Evolutionary conservation across 345 rosid species (phyloP).

Genomic region (Leavenworthia alabamica): DNA sequence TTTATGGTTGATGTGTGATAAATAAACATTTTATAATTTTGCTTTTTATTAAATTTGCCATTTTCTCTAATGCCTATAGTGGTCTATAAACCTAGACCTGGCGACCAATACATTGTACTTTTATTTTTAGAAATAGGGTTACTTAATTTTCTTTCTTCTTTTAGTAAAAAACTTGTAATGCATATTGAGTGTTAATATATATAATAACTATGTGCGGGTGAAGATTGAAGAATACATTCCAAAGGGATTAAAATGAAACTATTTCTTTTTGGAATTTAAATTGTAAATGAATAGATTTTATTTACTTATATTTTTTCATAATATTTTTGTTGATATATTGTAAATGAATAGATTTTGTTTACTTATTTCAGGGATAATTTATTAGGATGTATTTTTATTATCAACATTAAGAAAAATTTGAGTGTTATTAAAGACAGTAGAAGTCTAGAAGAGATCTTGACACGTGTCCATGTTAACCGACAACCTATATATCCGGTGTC

Average conservation of each 20-base stretch:
- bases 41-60: not conserved
- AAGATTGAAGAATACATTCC: not conserved
- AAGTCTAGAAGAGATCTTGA: not conserved
- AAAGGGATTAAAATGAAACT: not conserved
- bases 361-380: too few species aligned
- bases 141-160: conserved; percentile 61
- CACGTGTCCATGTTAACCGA: conserved; percentile 48
- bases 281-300: too few species aligned
- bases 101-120: not conserved
- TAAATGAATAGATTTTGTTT: too few species aligned
- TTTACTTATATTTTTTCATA: too few species aligned
- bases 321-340: too few species aligned
- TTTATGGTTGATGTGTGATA: not conserved
- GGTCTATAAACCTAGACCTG: conserved; percentile 29
- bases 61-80: conserved; percentile 6
- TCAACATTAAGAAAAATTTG: too few species aligned
- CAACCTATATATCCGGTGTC: conserved; percentile 48
- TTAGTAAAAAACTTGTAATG: conserved; percentile 36
- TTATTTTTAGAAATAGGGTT: conserved; percentile 24
- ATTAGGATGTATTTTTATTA: too few species aligned
- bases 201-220: not conserved
- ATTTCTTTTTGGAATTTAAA: not conserved
- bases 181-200: not conserved
- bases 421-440: too few species aligned
- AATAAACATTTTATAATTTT: not conserved